Percentiles rank a stretch among this genome's conserved stretches.
These are phyloP conservation scores for Oryza brachyantha DNA, from an alignment of 176 grass and related monocot species.

Conservation along the genomic window DNA sequence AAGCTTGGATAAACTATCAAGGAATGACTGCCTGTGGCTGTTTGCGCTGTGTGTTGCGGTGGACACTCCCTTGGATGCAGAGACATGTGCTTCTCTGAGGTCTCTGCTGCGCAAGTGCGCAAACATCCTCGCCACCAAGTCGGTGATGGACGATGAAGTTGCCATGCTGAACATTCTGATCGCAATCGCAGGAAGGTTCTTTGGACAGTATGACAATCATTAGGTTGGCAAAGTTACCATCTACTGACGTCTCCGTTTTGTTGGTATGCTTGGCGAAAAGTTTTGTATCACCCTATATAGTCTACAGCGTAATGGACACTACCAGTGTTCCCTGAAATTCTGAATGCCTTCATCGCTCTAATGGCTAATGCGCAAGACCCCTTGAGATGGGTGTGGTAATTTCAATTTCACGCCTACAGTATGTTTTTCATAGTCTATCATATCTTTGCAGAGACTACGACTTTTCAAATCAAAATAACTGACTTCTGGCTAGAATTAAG, in stretches of 20 bases:
- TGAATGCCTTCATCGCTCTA: background rate
- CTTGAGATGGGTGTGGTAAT: background rate
- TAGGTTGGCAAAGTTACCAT: background rate
- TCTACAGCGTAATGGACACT: background rate
- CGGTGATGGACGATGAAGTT: slow-evolving; percentile 56
- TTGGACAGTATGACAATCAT: slow-evolving; percentile 65
- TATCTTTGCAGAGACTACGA: background rate
- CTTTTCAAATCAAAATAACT: background rate
- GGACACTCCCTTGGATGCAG: slow-evolving; percentile 50
- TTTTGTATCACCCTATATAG: background rate
- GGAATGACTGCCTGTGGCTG: slow-evolving; percentile 75
- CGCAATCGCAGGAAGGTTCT: slow-evolving; percentile 64
- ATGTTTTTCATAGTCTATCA: background rate
- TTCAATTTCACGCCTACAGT: background rate
- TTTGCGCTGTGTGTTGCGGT: slow-evolving; percentile 69
- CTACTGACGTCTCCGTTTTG: background rate
- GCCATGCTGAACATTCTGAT: slow-evolving; percentile 77
- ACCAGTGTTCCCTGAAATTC: background rate
- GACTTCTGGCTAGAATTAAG: background rate
- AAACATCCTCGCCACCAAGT: slow-evolving; percentile 45
- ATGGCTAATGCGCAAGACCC: background rate
- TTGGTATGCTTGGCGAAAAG: background rate
- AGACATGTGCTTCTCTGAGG: slow-evolving; percentile 68
- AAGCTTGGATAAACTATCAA: slow-evolving; percentile 50
- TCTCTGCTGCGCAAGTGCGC: slow-evolving; percentile 67